Evolutionary conservation across 2,329 filamentous ascomycete genomes (phyloP).

Genomic region (Cryphonectria japonica): DNA sequence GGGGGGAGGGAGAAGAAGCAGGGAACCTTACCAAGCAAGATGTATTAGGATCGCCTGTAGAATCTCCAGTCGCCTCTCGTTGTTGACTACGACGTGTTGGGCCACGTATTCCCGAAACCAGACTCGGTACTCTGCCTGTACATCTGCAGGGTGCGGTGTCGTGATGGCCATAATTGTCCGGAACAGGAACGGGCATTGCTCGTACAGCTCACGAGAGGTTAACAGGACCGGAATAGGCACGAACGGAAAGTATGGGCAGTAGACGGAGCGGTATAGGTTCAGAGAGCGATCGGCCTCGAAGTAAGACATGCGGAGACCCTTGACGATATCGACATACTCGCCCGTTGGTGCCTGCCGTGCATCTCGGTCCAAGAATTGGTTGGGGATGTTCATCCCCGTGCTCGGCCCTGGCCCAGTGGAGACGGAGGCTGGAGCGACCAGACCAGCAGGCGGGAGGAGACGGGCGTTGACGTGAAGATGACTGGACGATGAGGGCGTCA

Average conservation of each 20-base stretch:
- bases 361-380: not conserved
- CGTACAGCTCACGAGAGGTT: conserved; percentile 39
- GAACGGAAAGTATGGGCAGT: conserved; percentile 45
- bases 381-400: conserved; percentile 4
- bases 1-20: not conserved
- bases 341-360: not conserved
- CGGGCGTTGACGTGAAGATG: conserved; percentile 19
- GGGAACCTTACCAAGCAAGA: conserved; percentile 41
- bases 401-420: conserved; percentile 5
- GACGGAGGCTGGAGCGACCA: conserved; percentile 12
- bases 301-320: conserved; percentile 41
- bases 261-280: conserved; percentile 39
- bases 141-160: conserved; percentile 37
- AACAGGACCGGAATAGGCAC: conserved; percentile 37
- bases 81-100: conserved; percentile 42
- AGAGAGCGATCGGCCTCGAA: conserved; percentile 40
- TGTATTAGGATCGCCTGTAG: conserved; percentile 45
- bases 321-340: conserved; percentile 40
- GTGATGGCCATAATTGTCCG: conserved; percentile 43
- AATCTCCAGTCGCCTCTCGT: conserved; percentile 42
- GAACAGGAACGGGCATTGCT: conserved; percentile 42
- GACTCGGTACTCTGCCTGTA: conserved; percentile 39
- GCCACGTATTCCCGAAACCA: conserved; percentile 46
- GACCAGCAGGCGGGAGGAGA: conserved; percentile 14
- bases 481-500: conserved; percentile 21